phyloP scores from a whole-genome alignment of 805 yeast species.

The Wickerhamiella australiensis region DNA sequence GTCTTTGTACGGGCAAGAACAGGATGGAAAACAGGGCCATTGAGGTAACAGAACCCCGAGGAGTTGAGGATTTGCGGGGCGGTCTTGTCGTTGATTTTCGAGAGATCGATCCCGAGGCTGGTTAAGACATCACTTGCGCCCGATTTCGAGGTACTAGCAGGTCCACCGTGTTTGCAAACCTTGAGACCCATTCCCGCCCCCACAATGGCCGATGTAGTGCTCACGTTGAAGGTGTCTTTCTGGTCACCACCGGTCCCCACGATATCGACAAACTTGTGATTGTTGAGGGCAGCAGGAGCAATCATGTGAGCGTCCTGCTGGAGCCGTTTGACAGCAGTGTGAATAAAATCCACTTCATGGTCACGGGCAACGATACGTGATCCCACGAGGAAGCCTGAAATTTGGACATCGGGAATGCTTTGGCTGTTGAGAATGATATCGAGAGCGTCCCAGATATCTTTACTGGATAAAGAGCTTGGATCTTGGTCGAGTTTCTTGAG shows the following conservation, averaged over 20 bases:
- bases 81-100: conserved; percentile 49
- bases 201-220: conserved; percentile 88
- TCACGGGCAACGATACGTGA: conserved; percentile 65
- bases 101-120: conserved; percentile 70
- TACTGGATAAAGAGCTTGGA: conserved; percentile 52
- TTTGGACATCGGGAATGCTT: conserved; percentile 53
- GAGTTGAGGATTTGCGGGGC: conserved; percentile 44
- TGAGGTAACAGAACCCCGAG: conserved; percentile 51
- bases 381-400: conserved; percentile 67
- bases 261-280: conserved; percentile 59
- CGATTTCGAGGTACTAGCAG: conserved; percentile 83
- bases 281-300: conserved; percentile 14
- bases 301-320: conserved; percentile 35
- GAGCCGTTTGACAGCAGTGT: conserved; percentile 72
- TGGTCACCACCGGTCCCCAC: conserved; percentile 99
- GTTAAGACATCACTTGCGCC: conserved; percentile 88
- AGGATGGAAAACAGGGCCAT: conserved; percentile 90
- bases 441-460: conserved; percentile 55
- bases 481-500: conserved; percentile 49
- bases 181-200: conserved; percentile 77
- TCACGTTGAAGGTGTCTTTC: conserved; percentile 90
- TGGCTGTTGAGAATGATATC: conserved; percentile 30
- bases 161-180: conserved; percentile 94
- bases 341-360: conserved; percentile 66
- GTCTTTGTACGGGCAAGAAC: conserved; percentile 77